Evolutionary conservation across 495 filamentous ascomycete species (phyloP).

Genomic region (Tuber melanosporum): DNA sequence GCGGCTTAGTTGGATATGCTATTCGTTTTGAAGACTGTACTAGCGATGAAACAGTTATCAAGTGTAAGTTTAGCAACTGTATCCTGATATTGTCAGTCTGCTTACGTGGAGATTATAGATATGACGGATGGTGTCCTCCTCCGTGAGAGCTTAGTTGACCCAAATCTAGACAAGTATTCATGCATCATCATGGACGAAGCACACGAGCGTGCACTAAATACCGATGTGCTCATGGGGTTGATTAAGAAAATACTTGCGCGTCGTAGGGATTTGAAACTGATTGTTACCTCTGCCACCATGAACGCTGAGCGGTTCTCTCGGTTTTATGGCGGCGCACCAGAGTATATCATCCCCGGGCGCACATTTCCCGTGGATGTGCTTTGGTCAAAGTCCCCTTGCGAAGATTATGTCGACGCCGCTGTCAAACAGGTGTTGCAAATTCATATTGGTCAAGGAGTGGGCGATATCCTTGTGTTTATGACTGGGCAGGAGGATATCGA

Average conservation of each 20-base stretch:
- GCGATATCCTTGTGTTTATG: constrained; percentile 98
- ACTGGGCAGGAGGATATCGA: constrained; percentile 99
- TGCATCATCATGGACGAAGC: constrained; percentile 99
- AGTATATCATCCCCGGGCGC: constrained; percentile 92
- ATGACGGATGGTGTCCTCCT: constrained; percentile 98
- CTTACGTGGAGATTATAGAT: constrained; percentile 48
- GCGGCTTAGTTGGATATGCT: constrained; percentile 84
- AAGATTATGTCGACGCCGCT: constrained; percentile 95
- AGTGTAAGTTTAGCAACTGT: constrained; percentile 53
- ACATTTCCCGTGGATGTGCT: constrained; percentile 97
- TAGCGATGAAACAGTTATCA: constrained; percentile 86
- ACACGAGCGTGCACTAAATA: constrained; percentile 93
- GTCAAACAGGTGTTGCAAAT: constrained; percentile 97
- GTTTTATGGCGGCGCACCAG: constrained; percentile 96
- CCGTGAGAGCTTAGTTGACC: constrained; percentile 83
- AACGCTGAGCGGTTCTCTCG: constrained; percentile 92
- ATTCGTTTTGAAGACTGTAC: constrained; percentile 99
- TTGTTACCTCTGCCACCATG: constrained; percentile 98
- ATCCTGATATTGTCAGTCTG: background rate
- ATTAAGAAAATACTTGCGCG: constrained; percentile 94
- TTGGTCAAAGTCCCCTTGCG: constrained; percentile 89
- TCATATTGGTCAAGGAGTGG: constrained; percentile 82
- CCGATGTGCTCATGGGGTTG: constrained; percentile 93
- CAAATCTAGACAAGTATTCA: constrained; percentile 91
- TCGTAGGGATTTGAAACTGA: constrained; percentile 85